Evolutionary conservation across 345 rosid genomes (phyloP).

Genomic region (Linum tenue): DNA sequence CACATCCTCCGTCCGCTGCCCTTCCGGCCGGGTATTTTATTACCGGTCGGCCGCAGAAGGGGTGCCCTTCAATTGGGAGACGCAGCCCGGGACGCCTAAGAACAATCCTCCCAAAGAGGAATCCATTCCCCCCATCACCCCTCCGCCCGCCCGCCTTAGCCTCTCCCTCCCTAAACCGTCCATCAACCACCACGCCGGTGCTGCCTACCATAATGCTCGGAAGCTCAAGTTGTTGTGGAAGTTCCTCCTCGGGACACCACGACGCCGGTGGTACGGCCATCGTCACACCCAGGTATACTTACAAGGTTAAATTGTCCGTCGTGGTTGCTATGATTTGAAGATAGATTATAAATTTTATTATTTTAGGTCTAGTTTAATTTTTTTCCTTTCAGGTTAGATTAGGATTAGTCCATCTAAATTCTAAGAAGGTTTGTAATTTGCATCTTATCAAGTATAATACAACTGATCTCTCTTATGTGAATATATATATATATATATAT

Average conservation of each 20-base stretch:
- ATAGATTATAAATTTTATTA: too few species aligned
- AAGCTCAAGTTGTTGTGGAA: neutral
- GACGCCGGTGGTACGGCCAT: neutral
- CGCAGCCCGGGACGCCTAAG: neutral
- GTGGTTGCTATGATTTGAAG: neutral
- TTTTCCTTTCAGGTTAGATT: too few species aligned
- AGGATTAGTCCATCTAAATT: too few species aligned
- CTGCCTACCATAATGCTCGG: neutral
- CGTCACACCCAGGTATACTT: neutral
- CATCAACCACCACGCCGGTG: neutral
- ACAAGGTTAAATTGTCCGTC: neutral
- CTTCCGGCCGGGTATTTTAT: conserved; percentile 20
- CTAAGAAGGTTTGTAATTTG: too few species aligned
- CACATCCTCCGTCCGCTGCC: neutral
- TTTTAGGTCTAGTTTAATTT: too few species aligned
- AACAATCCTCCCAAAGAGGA: neutral
- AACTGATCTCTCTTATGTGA: too few species aligned
- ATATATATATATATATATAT: too few species aligned
- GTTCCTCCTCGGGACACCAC: neutral
- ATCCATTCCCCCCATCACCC: neutral
- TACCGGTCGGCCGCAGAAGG: conserved; percentile 20
- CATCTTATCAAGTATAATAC: too few species aligned
- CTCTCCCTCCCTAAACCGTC: neutral
- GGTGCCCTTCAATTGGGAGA: conserved; percentile 24
- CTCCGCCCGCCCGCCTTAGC: neutral